Conservation (phyloP, 2,329 filamentous ascomycete species). For the Lachnellula occidentalis region DNA sequence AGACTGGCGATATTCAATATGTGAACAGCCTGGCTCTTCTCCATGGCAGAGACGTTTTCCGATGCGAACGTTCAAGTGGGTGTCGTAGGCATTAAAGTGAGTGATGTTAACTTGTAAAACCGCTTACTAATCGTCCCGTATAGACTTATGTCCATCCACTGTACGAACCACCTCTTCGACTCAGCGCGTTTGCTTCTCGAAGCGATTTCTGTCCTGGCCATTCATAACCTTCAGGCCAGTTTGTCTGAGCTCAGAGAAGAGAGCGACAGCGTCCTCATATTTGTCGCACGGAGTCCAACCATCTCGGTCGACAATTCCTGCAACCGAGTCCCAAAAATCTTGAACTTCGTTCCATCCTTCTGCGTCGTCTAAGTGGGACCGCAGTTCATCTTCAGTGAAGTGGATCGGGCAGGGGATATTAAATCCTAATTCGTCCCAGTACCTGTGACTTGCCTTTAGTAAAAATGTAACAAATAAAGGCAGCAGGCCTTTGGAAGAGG, state of each 20-base stretch:
- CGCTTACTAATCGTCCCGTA: too few relatives aligned
- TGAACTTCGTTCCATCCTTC: conserved; percentile 19
- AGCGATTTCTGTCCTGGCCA: conserved; percentile 30
- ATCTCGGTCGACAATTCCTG: conserved; percentile 33
- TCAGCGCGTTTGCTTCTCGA: conserved; percentile 31
- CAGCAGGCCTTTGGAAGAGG: background rate
- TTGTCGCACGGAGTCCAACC: conserved; percentile 34
- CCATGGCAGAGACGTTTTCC: too few relatives aligned
- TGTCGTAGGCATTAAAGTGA: too few relatives aligned
- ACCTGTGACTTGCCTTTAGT: conserved; percentile 14
- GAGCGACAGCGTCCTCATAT: conserved; percentile 32
- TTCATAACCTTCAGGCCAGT: conserved; percentile 27
- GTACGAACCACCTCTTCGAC: conserved; percentile 4
- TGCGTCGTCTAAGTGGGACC: conserved; percentile 16
- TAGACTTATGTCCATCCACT: too few relatives aligned
- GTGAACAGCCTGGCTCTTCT: too few relatives aligned
- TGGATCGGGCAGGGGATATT: conserved; percentile 27
- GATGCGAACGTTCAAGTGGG: too few relatives aligned
- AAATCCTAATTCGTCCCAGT: conserved; percentile 28
- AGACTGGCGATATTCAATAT: too few relatives aligned
- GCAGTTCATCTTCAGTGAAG: conserved; percentile 13
- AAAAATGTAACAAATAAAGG: conserved; percentile 9
- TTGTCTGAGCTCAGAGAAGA: conserved; percentile 33
- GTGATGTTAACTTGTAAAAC: too few relatives aligned
- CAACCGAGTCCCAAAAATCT: conserved; percentile 34